Evolutionary conservation across 176 grass and related monocot species (phyloP).

Genomic region (Carex cristatella): DNA sequence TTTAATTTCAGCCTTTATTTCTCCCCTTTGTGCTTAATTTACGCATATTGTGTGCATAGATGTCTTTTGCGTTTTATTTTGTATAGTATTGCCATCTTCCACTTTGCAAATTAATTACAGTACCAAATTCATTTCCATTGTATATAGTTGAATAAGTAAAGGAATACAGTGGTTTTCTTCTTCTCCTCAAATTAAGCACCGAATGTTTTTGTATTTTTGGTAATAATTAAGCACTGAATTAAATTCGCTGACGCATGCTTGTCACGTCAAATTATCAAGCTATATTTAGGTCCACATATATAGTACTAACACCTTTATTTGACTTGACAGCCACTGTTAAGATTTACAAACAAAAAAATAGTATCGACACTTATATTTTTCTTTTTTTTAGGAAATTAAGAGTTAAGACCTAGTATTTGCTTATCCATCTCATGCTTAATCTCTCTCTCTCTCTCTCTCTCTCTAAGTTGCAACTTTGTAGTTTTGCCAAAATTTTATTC

Average conservation of each 20-base stretch:
- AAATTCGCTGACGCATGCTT: background rate
- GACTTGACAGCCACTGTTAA: too few relatives aligned
- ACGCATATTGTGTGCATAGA: background rate
- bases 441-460: too few relatives aligned
- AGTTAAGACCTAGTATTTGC: background rate
- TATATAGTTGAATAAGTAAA: background rate
- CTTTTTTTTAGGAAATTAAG: background rate
- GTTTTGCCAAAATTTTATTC: background rate
- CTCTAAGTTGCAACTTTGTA: background rate
- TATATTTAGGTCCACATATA: too few relatives aligned
- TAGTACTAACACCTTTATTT: too few relatives aligned
- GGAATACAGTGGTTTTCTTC: background rate
- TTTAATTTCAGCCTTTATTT: background rate
- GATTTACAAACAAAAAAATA: too few relatives aligned
- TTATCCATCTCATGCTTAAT: background rate
- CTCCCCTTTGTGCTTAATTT: conserved; percentile 1
- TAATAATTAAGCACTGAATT: background rate
- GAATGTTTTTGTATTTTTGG: background rate
- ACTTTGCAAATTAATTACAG: background rate
- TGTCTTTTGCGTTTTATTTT: background rate
- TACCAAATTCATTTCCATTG: background rate
- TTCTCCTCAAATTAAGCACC: background rate
- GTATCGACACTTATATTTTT: too few relatives aligned
- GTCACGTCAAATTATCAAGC: background rate
- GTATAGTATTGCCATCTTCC: background rate